These are phyloP conservation scores for Laburnicola sp. DNA, from an alignment of 2,329 filamentous ascomycete genomes.

Conservation along the genomic window DNA sequence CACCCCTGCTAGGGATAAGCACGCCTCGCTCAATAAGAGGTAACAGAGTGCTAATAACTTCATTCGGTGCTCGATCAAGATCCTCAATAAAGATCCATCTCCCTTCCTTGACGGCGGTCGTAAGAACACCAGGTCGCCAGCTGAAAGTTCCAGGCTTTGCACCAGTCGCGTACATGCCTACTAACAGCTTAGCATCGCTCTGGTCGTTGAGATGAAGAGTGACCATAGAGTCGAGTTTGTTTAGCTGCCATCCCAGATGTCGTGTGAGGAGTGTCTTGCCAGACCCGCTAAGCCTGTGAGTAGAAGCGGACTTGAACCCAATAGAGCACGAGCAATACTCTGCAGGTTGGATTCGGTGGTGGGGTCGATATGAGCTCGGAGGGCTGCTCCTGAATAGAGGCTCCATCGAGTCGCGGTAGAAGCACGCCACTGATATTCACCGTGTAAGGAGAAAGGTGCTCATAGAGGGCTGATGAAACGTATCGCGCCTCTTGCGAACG, in stretches of 20 bases:
- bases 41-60: slow-evolving; percentile 89
- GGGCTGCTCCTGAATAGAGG: slow-evolving; percentile 29
- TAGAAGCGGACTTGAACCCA: slow-evolving; percentile 71
- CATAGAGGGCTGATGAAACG: slow-evolving; percentile 8
- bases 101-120: slow-evolving; percentile 89
- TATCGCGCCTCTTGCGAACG: neutral
- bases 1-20: slow-evolving; percentile 83
- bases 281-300: slow-evolving; percentile 78
- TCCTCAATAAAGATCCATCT: slow-evolving; percentile 98
- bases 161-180: slow-evolving; percentile 91
- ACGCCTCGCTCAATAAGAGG: slow-evolving; percentile 93
- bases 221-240: slow-evolving; percentile 79
- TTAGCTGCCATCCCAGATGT: slow-evolving; percentile 77
- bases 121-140: slow-evolving; percentile 91
- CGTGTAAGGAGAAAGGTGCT: slow-evolving; percentile 36
- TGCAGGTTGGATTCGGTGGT: slow-evolving; percentile 76
- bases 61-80: slow-evolving; percentile 88
- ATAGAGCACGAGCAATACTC: slow-evolving; percentile 68
- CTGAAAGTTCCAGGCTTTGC: slow-evolving; percentile 84
- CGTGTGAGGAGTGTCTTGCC: slow-evolving; percentile 89
- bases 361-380: slow-evolving; percentile 61
- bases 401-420: slow-evolving; percentile 43
- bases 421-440: slow-evolving; percentile 44
- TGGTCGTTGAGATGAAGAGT: slow-evolving; percentile 97
- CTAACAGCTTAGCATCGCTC: slow-evolving; percentile 93